Base-by-base conservation (phyloP, 2,329 filamentous ascomycete genomes). In the Xylariaceae sp. region DNA sequence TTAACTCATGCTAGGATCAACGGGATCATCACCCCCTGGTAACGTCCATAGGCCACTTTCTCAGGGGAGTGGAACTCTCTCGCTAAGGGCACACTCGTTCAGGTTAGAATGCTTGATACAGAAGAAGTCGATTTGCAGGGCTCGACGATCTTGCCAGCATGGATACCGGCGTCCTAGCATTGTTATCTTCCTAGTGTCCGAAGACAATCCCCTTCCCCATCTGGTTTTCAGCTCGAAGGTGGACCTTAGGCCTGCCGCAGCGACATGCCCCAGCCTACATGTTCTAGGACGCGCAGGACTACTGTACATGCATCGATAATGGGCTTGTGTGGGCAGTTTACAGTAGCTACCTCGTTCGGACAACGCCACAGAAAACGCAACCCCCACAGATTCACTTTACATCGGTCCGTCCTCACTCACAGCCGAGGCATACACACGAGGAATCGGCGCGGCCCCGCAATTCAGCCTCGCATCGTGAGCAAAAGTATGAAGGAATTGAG, bases 401-500 rank as follows among this genome's bases (percentile, higher is more conserved):
- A n/a, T n/a, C n/a, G 18, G 27, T 27, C 20, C 36, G 16, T 6
- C 29, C 35, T 42, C 46, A n/a, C n/a, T n/a, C n/a, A n/a, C n/a
- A 50, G 46, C 46, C 29, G 27, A 50, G 46, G 46, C 46, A 41
- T 41, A 42, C 21, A 41, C 20, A 47, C 32, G 13, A 43, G 39
- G 52, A 39, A 43, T 55, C 45, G 37, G 54, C 26, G 51, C 47
- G 55, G 55, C 50, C 45, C 30, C 51, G 48, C 44, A 26, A 47
- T 47, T 58, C 57, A 57, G 57, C 57, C 50, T 58, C 57, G 55
- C 55, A 36, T 47, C n/a, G n/a, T n/a, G n/a, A n/a, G n/a, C 51
- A 55, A 43, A 43, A 41, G 11, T 32, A 24, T 30, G 30, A 15
- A 33, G 30, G 30, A 33, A 3, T 13, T 15, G 11, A 15, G 30